These are phyloP conservation scores for Fraxinus angustifolia DNA, from an alignment of 305 asterid genomes.

Conservation along the genomic window DNA sequence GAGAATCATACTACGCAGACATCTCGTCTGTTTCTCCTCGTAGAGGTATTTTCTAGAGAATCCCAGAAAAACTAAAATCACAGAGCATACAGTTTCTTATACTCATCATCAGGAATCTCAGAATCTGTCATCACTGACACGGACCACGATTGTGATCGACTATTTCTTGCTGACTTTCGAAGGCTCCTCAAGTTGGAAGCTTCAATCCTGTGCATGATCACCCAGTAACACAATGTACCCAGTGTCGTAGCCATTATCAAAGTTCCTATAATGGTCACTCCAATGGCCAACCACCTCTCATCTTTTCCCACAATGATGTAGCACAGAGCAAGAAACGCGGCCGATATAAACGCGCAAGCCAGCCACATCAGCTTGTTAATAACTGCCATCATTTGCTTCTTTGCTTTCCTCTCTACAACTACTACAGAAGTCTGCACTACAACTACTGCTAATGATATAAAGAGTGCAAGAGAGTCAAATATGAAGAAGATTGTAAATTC, in stretches of 20 bases:
- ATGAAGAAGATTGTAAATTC: conserved; percentile 55
- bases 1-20: neutral
- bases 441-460: conserved; percentile 77
- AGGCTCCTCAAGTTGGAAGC: conserved; percentile 56
- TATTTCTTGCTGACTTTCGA: conserved; percentile 41
- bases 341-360: conserved; percentile 60
- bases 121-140: conserved; percentile 45
- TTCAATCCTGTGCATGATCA: conserved; percentile 59
- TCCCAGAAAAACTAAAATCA: conserved; percentile 20
- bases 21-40: neutral
- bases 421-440: conserved; percentile 77
- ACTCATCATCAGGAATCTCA: conserved; percentile 47
- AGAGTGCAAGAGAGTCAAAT: conserved; percentile 70
- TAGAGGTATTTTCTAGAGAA: neutral
- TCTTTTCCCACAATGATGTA: conserved; percentile 53
- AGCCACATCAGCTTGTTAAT: conserved; percentile 88
- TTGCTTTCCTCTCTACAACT: conserved; percentile 61
- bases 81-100: conserved; percentile 61
- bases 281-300: conserved; percentile 57
- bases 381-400: conserved; percentile 62
- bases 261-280: conserved; percentile 55
- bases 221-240: conserved; percentile 70
- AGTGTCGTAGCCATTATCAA: conserved; percentile 60
- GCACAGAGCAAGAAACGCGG: conserved; percentile 61
- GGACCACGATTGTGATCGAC: conserved; percentile 50